Evolutionary conservation across 495 filamentous ascomycete species (phyloP), one percentile per base, ranked within the genome.

Genomic region (Tirmania nivea): DNA sequence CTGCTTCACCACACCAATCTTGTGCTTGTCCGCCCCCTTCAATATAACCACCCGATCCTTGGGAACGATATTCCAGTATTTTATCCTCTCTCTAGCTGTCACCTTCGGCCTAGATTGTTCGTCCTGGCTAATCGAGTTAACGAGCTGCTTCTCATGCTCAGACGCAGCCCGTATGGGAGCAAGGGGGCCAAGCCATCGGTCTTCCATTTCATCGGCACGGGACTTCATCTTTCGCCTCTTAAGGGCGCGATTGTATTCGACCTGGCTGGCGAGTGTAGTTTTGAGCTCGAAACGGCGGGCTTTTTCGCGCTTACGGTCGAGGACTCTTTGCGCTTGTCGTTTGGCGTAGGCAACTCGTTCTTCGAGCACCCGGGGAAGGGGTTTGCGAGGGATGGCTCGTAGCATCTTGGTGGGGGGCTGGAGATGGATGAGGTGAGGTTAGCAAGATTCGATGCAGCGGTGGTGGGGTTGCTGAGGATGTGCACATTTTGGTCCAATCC

Each of bases 11-110:
- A 68, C 68, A 31, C 79, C 80, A 69, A 97, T 93, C 67, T 79
- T 81, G 54, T 86, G 85, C 69, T 79, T 81, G 57, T 88, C 82
- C 54, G 70, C 70, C 19, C 88, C 86, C 50, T 80, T 78, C 48
- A 81, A 68, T 35, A 93, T 64, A 36, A 86, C 84, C 34, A 93
- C 84, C 52, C 88, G 73, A 61, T 95, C 88, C 9, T 76, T 78
- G 8, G 67, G 61, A 14, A 70, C 74, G 57, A 95, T 72, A 54
- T 81, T 80, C 56, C 80, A 70, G 58, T 72, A 71, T 60, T 74
- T 71, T 42, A 63, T 54, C 72, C 68, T 52, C 76, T 78, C 47
- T 51, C 73, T 64, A 54, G 69, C 55, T 21, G 68, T 68, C 39
- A 74, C 58, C 36, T 62, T 57, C 16, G 69, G 63, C 20, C 63